A percentile compares a stretch with the other conserved stretches of the same genome.
Conservation (phyloP, 1,284 basidiomycete genomes). For the Trichosporon sp. region DNA sequence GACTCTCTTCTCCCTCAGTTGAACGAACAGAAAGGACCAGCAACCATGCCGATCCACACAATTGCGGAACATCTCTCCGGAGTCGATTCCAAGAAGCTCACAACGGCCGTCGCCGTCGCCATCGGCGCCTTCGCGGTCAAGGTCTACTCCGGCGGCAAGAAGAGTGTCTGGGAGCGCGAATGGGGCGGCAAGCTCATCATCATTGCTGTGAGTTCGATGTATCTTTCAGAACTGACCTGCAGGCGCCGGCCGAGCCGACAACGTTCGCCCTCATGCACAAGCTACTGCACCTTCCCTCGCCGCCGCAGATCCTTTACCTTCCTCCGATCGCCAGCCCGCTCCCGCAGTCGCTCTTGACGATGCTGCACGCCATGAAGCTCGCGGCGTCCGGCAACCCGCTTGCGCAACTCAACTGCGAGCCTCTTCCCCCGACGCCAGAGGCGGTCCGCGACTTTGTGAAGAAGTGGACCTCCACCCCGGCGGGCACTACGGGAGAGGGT, state of each 20-base stretch:
- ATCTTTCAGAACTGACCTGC: slow-evolving; percentile 10
- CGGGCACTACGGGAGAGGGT: slow-evolving; percentile 48
- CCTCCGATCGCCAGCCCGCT: slow-evolving; percentile 50
- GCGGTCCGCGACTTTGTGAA: slow-evolving; percentile 49
- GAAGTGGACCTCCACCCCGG: slow-evolving; percentile 47
- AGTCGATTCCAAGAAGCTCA: slow-evolving; percentile 34
- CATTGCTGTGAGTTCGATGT: slow-evolving; percentile 46
- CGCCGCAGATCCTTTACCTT: slow-evolving; percentile 56
- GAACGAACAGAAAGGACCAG: neutral
- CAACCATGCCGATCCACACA: slow-evolving; percentile 46
- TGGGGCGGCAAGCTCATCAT: slow-evolving; percentile 57
- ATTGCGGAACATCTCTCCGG: slow-evolving; percentile 35
- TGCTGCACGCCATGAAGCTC: slow-evolving; percentile 53
- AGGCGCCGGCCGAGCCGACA: slow-evolving; percentile 53
- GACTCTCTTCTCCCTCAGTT: neutral
- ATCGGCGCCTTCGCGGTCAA: slow-evolving; percentile 41
- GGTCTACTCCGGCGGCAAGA: slow-evolving; percentile 45
- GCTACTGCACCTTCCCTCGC: slow-evolving; percentile 52
- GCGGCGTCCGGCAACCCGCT: slow-evolving; percentile 40
- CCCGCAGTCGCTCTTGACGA: slow-evolving; percentile 47
- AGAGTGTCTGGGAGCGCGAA: slow-evolving; percentile 55
- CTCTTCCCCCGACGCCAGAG: slow-evolving; percentile 45
- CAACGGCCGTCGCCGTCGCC: slow-evolving; percentile 33
- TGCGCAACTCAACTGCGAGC: slow-evolving; percentile 53
- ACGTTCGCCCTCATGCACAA: slow-evolving; percentile 50